Conservation (phyloP, 2,329 filamentous ascomycete genomes). For the Colletotrichum nymphaeae region DNA sequence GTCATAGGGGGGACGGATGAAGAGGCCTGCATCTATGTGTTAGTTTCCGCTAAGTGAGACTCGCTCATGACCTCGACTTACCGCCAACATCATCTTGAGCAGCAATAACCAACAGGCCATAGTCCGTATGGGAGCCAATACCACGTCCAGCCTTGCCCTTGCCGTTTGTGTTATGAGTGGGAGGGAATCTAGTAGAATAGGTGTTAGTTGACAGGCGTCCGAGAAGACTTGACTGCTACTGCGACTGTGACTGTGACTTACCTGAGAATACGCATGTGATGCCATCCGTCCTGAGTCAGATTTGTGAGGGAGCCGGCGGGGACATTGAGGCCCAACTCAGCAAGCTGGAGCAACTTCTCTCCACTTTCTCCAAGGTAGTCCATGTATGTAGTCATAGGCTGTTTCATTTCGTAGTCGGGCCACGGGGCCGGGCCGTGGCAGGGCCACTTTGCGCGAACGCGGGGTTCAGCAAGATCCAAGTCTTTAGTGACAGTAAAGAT, state of each 20-base stretch:
- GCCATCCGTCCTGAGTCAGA: conserved; percentile 61
- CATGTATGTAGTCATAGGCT: conserved; percentile 54
- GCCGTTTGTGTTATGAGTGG: conserved; percentile 52
- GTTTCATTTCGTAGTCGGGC: conserved; percentile 55
- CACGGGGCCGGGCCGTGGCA: conserved; percentile 62
- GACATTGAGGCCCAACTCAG: conserved; percentile 56
- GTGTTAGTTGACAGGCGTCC: background rate
- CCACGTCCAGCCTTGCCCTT: conserved; percentile 61
- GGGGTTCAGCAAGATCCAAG: conserved; percentile 48
- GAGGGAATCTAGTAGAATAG: conserved; percentile 43
- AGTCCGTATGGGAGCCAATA: conserved; percentile 64
- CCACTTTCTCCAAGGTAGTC: conserved; percentile 52
- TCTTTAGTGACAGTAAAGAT: conserved; percentile 65
- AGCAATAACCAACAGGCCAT: conserved; percentile 62
- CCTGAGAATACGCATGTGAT: conserved; percentile 61
- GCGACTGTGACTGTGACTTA: conserved; percentile 36
- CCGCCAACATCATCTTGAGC: conserved; percentile 62
- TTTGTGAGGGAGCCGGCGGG: conserved; percentile 52
- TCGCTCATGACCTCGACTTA: conserved; percentile 27
- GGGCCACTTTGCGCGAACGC: conserved; percentile 56
- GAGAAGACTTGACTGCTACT: background rate
- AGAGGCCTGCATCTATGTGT: conserved; percentile 47
- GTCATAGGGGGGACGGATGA: conserved; percentile 55
- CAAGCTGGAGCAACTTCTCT: conserved; percentile 57
- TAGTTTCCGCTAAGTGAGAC: background rate